phyloP scores from a whole-genome alignment of 805 yeast species.

The Jamesozyma lodderae region DNA sequence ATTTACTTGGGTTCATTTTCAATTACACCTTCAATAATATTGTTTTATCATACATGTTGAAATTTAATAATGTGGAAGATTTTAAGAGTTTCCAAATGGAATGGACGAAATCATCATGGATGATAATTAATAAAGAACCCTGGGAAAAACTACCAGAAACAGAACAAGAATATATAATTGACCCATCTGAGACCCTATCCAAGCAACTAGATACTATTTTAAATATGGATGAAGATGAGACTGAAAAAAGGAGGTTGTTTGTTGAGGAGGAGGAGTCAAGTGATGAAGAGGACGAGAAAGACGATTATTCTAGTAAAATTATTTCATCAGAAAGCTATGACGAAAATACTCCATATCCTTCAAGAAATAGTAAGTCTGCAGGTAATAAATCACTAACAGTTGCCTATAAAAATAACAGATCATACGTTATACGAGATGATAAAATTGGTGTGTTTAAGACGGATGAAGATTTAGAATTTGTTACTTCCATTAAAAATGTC shows the following conservation, averaged over 20 bases:
- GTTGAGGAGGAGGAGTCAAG: slow-evolving; percentile 26
- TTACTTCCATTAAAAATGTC: slow-evolving; percentile 59
- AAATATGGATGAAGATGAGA: slow-evolving; percentile 17
- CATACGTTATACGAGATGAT: slow-evolving; percentile 73
- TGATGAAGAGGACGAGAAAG: slow-evolving; percentile 31
- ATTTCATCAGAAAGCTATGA: slow-evolving; percentile 16
- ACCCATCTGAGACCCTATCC: slow-evolving; percentile 38
- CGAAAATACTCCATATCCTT: slow-evolving; percentile 7
- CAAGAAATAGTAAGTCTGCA: slow-evolving; percentile 13
- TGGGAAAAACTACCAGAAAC: slow-evolving; percentile 37
- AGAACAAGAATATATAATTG: slow-evolving; percentile 50
- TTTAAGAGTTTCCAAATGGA: slow-evolving; percentile 44
- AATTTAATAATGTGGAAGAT: slow-evolving; percentile 36
- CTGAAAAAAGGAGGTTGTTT: slow-evolving; percentile 23
- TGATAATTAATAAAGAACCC: slow-evolving; percentile 40
- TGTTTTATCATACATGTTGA: slow-evolving; percentile 55
- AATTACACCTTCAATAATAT: slow-evolving; percentile 38
- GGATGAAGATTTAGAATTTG: slow-evolving; percentile 41
- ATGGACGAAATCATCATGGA: slow-evolving; percentile 52
- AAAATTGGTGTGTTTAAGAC: slow-evolving; percentile 72
- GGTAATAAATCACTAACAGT: slow-evolving; percentile 61
- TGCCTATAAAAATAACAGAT: slow-evolving; percentile 59
- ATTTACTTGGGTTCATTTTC: slow-evolving; percentile 48
- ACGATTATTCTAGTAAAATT: slow-evolving; percentile 22
- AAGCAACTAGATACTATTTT: slow-evolving; percentile 30